Base-by-base conservation (phyloP, 306 rosid genomes). In the Inga laurina region DNA sequence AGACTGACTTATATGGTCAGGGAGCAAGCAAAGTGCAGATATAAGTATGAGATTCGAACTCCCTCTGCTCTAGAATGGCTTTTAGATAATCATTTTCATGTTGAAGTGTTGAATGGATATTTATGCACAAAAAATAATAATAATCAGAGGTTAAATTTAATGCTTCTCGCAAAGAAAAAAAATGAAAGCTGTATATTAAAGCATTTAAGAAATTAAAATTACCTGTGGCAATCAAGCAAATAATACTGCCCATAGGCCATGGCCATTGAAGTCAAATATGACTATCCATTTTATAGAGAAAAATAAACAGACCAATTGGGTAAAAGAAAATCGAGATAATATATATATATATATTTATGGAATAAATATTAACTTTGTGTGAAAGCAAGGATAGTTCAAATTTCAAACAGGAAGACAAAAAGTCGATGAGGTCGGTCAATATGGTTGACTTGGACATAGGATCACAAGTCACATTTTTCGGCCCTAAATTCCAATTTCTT, bases 401-500 rank as follows among this genome's bases (percentile, higher is more conserved):
- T 59, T 22, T 59, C 34, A 41, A 69, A 34, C 3, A 0, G 32
- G n/a, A 69, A 41, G 51, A 69, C 51, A 41, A 41, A 81, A 41
- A 81, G 74, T 61, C 65, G 39, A 32, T 3, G 41, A 10, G 65
- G 8, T 72, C 21, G 35, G 43, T 56, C 35, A 7, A 44, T 8
- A 4, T 21, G 19, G 14, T 81, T 61, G 84, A 74, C 79, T 64
- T 72, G 34, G 32, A 11, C 10, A 8, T 0, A 7, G 7, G 6
- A 35, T 30, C 62, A 8, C 24, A 37, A 51, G 66, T 85, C 87
- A 76, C 41, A 10, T 2, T 61, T 81, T 85, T 8, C 87, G 87
- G 87, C 75, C 41, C 0, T 77, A 6, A 10, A 59, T 16, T 66
- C 34, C 66, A 18, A 43, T 5, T 65, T 79, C 14, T 2, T 48